Evolutionary conservation across 768 basidiomycete genomes (phyloP).

Genomic region (Podaxis sp.): DNA sequence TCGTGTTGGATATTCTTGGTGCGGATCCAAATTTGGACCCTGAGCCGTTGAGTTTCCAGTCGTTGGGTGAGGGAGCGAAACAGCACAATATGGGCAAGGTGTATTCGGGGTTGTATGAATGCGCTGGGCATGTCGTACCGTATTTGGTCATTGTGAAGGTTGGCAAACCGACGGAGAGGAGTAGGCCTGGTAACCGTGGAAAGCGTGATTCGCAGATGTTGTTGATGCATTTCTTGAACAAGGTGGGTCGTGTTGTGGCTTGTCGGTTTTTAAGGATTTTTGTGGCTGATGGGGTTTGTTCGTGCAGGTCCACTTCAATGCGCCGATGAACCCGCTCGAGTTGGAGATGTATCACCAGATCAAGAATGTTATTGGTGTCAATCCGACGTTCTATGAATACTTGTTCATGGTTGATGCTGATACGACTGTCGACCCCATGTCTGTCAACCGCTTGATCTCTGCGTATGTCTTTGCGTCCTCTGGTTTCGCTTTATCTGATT

Average conservation of each 20-base stretch:
- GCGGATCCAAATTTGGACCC: conserved; percentile 91
- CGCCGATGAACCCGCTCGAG: conserved; percentile 95
- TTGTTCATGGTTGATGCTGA: conserved; percentile 92
- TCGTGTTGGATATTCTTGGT: conserved; percentile 95
- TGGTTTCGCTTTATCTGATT: neutral
- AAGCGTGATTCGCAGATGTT: conserved; percentile 98
- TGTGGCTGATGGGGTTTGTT: neutral
- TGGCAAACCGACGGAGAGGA: conserved; percentile 92
- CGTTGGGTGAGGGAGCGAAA: conserved; percentile 90
- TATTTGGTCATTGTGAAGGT: conserved; percentile 91
- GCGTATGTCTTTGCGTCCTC: conserved; percentile 56
- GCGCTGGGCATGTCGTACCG: conserved; percentile 92
- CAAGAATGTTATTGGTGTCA: conserved; percentile 99
- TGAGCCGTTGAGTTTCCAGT: conserved; percentile 92
- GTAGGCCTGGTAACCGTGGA: conserved; percentile 93
- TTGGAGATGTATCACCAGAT: conserved; percentile 99
- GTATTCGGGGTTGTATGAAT: conserved; percentile 94
- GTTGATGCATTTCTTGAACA: conserved; percentile 97
- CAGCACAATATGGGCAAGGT: conserved; percentile 99
- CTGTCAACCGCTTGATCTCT: conserved; percentile 88
- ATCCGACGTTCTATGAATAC: conserved; percentile 98
- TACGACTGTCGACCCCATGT: conserved; percentile 87
- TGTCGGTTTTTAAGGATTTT: neutral
- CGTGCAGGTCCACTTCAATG: conserved; percentile 87
- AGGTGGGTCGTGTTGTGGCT: conserved; percentile 44